Conservation (phyloP, 352 stramenopile genomes). For the Globisporangium canariense region DNA sequence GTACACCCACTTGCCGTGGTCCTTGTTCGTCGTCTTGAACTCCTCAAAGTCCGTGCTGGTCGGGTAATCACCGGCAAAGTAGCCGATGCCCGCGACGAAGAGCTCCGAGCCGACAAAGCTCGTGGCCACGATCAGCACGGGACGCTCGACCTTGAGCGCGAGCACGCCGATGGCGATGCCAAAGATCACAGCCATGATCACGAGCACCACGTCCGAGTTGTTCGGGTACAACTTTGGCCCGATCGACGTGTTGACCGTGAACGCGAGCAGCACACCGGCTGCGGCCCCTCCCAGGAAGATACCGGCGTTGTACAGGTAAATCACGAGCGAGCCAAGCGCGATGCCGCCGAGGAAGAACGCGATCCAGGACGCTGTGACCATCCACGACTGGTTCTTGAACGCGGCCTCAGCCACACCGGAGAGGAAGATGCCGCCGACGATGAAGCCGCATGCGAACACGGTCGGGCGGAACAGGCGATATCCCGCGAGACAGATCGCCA, state of each 20-base stretch:
- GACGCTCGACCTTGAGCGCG: slow-evolving; percentile 47
- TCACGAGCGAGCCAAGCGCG: slow-evolving; percentile 28
- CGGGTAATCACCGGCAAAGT: slow-evolving; percentile 56
- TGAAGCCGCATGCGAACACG: slow-evolving; percentile 43
- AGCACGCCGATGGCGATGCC: slow-evolving; percentile 35
- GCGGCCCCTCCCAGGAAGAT: slow-evolving; percentile 42
- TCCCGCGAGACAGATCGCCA: slow-evolving; percentile 30
- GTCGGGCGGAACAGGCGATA: slow-evolving; percentile 38
- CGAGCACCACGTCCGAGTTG: slow-evolving; percentile 41
- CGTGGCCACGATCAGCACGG: slow-evolving; percentile 51
- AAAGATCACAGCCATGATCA: slow-evolving; percentile 42
- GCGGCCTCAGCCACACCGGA: slow-evolving; percentile 29
- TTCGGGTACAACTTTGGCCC: slow-evolving; percentile 29
- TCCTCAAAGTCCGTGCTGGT: slow-evolving; percentile 43
- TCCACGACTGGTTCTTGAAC: slow-evolving; percentile 29
- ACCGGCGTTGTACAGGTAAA: slow-evolving; percentile 45
- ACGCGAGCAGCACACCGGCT: slow-evolving; percentile 38
- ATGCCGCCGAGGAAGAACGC: slow-evolving; percentile 40
- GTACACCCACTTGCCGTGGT: slow-evolving; percentile 50
- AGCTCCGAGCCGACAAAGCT: slow-evolving; percentile 43
- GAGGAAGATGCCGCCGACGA: slow-evolving; percentile 39
- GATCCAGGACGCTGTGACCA: slow-evolving; percentile 46
- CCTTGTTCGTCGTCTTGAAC: slow-evolving; percentile 23
- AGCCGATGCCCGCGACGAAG: slow-evolving; percentile 44
- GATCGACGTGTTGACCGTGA: slow-evolving; percentile 49